Evolutionary conservation across 1,284 basidiomycete species (phyloP).

Genomic region (Apiotrichum siamense): DNA sequence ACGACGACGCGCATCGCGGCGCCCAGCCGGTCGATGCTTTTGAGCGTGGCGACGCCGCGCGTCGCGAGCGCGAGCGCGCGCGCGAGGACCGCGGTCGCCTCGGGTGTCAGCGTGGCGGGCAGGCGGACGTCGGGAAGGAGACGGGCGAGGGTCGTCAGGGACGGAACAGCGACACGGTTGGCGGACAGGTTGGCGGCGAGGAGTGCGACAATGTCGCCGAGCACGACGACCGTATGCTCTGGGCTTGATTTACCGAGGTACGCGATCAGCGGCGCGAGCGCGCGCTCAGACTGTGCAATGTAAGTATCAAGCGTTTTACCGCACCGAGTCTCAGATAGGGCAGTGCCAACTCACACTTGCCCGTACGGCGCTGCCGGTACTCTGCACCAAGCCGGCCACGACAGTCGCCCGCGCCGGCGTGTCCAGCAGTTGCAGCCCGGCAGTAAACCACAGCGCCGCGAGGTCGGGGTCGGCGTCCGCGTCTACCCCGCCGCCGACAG

Average conservation of each 20-base stretch:
- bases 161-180: constrained; percentile 69
- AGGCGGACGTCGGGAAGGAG: constrained; percentile 56
- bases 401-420: constrained; percentile 46
- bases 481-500: too few species aligned
- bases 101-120: neutral
- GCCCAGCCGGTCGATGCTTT: constrained; percentile 68
- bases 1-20: constrained; percentile 68
- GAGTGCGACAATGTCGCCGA: constrained; percentile 56
- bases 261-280: constrained; percentile 57
- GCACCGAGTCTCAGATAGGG: too few species aligned
- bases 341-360: constrained; percentile 60
- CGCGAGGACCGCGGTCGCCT: constrained; percentile 1
- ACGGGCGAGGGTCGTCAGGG: constrained; percentile 66
- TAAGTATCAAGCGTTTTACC: neutral
- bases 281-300: constrained; percentile 65
- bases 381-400: constrained; percentile 67
- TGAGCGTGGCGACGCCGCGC: constrained; percentile 50
- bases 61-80: constrained; percentile 13
- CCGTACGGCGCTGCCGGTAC: constrained; percentile 70
- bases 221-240: constrained; percentile 51
- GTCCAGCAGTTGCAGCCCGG: constrained; percentile 6
- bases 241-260: constrained; percentile 45
- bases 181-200: constrained; percentile 53
- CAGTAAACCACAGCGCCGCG: constrained; percentile 8
- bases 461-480: too few species aligned